Evolutionary conservation across 768 basidiomycete species (phyloP).

Genomic region (Boletus reticulatus): DNA sequence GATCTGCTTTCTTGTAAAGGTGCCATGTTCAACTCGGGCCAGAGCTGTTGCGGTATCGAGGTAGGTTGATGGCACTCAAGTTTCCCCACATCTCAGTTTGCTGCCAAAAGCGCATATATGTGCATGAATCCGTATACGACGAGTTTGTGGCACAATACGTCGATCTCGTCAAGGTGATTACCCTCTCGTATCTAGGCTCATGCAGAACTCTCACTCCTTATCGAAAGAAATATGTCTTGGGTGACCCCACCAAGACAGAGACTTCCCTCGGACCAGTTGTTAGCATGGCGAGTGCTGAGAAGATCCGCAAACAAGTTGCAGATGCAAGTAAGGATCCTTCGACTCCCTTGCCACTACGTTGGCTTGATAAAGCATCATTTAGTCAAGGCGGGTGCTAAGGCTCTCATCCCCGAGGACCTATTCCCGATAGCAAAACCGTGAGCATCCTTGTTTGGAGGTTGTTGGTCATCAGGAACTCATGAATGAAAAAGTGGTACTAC

Average conservation of each 20-base stretch:
- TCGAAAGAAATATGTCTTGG: constrained; percentile 73
- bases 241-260: constrained; percentile 72
- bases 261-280: constrained; percentile 93
- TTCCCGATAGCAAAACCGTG: constrained; percentile 71
- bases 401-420: constrained; percentile 64
- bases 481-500: constrained; percentile 60
- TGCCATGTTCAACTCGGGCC: constrained; percentile 95
- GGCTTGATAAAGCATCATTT: not conserved
- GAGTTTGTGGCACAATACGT: constrained; percentile 73
- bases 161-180: constrained; percentile 63
- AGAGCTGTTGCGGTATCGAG: constrained; percentile 95
- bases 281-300: constrained; percentile 78
- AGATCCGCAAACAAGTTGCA: constrained; percentile 81
- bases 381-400: constrained; percentile 79
- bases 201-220: not conserved
- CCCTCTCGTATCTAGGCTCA: not conserved
- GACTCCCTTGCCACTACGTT: not conserved
- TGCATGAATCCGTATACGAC: constrained; percentile 82
- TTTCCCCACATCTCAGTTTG: not conserved
- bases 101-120: constrained; percentile 76
- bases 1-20: constrained; percentile 40
- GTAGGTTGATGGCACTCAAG: constrained; percentile 35
- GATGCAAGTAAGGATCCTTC: constrained; percentile 63
- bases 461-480: not conserved
- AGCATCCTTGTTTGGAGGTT: constrained; percentile 21